Evolutionary conservation across 2,329 filamentous ascomycete species (phyloP), one percentile per base, ranked within the genome.

Genomic region (Fusarium sp.): DNA sequence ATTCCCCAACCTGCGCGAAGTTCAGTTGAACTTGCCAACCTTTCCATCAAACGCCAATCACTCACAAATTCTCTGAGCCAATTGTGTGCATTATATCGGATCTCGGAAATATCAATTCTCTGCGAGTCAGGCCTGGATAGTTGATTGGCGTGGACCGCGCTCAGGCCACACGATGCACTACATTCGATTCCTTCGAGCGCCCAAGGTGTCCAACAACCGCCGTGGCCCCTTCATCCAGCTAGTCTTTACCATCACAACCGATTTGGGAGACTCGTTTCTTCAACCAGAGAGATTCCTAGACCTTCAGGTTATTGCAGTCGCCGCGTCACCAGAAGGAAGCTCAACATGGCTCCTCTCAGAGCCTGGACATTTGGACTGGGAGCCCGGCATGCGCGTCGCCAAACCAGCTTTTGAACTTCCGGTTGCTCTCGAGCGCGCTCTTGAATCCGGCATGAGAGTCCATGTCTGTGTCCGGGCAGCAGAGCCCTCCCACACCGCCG

Each of bases 231-330:
- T 64, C 12, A 67, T 83, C 7, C 77, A 78, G 44, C 68, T 87
- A 4, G 75, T 84, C 1, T 74, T 87, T 58, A 81, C 83, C 57
- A 80, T 87, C 64, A 85, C 83, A 10, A 87, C 84, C 11, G 84
- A 87, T 57, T 77, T 87, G 2, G 83, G 84, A 29, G 85, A 87
- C 66, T 77, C 82, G 1, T 84, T 84, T 45, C 77, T 87, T 10
- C 74, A 65, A n/a, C 80, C 81, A 1, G 73, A 76, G 12, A 69
- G 72, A 15, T 77, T 82, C 5, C 56, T 86, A n/a, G 74, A 76
- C 12, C 73, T 87, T 4, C 70, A 74, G 13, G 75, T 78, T 19
- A 72, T 72, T 9, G 74, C 76, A 7, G 61, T 76, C 6, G 66
- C 69, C 22, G 64, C 54, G 5, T 64, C 59, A 7, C 47, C 51